Base-by-base conservation (phyloP, 139 green algal species). In the Nannochloris sp. region DNA sequence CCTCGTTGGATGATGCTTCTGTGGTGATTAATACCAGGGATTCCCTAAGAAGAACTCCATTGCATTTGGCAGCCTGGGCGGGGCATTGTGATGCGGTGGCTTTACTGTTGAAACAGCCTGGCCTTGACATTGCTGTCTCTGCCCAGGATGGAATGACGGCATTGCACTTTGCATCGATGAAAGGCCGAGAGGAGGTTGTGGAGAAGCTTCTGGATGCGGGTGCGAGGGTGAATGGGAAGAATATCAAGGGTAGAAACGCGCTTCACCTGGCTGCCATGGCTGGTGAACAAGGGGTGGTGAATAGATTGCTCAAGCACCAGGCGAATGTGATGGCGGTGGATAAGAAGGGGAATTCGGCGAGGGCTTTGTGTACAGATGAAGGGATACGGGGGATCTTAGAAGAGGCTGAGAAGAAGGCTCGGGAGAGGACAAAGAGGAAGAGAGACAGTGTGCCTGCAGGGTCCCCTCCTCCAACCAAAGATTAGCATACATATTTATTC, bases 1-100 rank as follows among this genome's bases (percentile, higher is more conserved):
- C 0, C 9, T 40, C 33, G 11, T 40, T 40, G 33, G 33, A 40
- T 40, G 33, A 40, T 40, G 6, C 33, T 4, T 40, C 33, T 25
- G 28, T 20, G 40, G 17, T 37, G 17, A 12, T 67, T 2, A 43
- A 58, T 25, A 20, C 6, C 5, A 23, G 25, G 43, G 82, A 90
- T 63, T 77, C 78, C 40, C 73, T 82, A 14, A 63, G 65, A 1
- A 59, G 87, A 17, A 91, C 80, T 2, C 55, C 87, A 8, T 74
- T 94, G n/a, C 78, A 87, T 33, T 31, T 94, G 20, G 82, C 85
- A n/a, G 72, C 85, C 1, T 94, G 84, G 84, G 73, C 84, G n/a
- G 87, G 85, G n/a, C 67, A 70, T 11, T 64, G 81, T 49, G 78
- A 89, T 12, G 63, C 71, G 2, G 68, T 89, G 6, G 83, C 86